Evolutionary conservation across 2,329 filamentous ascomycete species (phyloP).

Genomic region (Botryotinia convoluta): DNA sequence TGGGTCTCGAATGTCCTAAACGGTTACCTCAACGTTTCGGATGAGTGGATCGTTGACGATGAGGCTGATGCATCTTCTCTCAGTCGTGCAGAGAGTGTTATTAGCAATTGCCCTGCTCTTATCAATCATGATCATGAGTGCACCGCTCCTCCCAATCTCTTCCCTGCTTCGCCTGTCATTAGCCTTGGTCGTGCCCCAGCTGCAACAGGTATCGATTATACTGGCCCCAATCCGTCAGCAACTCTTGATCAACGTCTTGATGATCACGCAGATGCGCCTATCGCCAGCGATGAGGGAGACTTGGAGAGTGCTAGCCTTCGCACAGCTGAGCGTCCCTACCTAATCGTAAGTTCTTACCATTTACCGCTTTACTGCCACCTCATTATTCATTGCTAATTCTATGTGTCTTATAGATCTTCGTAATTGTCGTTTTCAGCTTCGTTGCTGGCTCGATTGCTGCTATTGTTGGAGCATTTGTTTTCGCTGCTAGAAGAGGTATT

Average conservation of each 20-base stretch:
- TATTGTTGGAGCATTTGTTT: neutral
- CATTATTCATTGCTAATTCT: neutral
- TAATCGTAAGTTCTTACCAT: neutral
- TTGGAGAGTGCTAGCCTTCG: neutral
- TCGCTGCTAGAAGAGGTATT: neutral
- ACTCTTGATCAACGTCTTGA: neutral
- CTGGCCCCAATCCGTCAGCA: neutral
- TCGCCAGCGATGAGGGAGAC: neutral
- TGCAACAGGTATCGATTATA: neutral
- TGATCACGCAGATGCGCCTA: neutral
- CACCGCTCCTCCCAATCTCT: neutral
- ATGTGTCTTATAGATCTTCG: neutral
- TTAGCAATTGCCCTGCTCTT: neutral
- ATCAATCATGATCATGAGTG: neutral
- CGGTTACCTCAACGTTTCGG: neutral
- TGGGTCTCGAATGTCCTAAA: neutral
- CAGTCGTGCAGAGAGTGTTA: neutral
- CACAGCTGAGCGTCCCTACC: neutral
- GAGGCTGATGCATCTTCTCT: neutral
- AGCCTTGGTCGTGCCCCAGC: neutral
- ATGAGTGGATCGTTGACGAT: neutral
- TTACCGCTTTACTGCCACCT: fast-evolving
- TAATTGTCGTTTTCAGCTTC: neutral
- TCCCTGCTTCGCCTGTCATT: neutral
- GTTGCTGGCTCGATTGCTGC: neutral